phyloP scores from a whole-genome alignment of 306 rosid genomes.

The Quercus variabilis region DNA sequence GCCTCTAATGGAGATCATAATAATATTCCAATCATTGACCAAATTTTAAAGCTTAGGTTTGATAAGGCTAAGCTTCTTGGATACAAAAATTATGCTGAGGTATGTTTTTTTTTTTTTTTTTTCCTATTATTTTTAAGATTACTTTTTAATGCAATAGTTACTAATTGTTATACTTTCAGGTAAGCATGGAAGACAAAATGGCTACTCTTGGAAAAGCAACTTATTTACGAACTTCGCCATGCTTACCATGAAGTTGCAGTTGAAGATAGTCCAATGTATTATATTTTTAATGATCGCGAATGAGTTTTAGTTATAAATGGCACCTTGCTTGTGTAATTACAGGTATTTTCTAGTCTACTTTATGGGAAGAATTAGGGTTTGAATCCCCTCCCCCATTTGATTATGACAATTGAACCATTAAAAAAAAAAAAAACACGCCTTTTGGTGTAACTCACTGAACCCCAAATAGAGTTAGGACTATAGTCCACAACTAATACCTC shows the following conservation, averaged over 20 bases:
- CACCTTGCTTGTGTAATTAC: too few relatives aligned
- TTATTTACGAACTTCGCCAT: slow-evolving; percentile 83
- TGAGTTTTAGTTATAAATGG: too few relatives aligned
- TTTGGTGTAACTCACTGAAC: too few relatives aligned
- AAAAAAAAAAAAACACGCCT: too few relatives aligned
- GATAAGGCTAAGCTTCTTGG: slow-evolving; percentile 89
- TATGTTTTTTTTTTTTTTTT: slow-evolving; percentile 18
- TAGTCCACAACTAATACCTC: too few relatives aligned
- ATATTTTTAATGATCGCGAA: too few relatives aligned
- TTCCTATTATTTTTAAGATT: background rate
- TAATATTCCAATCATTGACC: slow-evolving; percentile 68
- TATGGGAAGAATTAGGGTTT: too few relatives aligned
- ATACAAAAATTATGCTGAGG: slow-evolving; percentile 95
- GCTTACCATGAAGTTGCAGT: slow-evolving; percentile 90
- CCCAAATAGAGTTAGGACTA: too few relatives aligned
- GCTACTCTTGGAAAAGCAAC: slow-evolving; percentile 88
- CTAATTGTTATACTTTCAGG: slow-evolving; percentile 45
- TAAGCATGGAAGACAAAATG: slow-evolving; percentile 98
- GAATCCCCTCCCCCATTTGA: too few relatives aligned
- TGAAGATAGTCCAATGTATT: slow-evolving; percentile 44
- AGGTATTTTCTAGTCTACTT: too few relatives aligned
- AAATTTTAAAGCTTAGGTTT: slow-evolving; percentile 85
- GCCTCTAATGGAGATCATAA: slow-evolving; percentile 86
- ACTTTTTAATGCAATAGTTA: slow-evolving; percentile 17
- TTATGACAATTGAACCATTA: too few relatives aligned